A percentile compares a stretch with the other conserved stretches of the same genome.
phyloP scores from a whole-genome alignment of 2,329 filamentous ascomycete genomes.

The Trichoderma arundinaceum region DNA sequence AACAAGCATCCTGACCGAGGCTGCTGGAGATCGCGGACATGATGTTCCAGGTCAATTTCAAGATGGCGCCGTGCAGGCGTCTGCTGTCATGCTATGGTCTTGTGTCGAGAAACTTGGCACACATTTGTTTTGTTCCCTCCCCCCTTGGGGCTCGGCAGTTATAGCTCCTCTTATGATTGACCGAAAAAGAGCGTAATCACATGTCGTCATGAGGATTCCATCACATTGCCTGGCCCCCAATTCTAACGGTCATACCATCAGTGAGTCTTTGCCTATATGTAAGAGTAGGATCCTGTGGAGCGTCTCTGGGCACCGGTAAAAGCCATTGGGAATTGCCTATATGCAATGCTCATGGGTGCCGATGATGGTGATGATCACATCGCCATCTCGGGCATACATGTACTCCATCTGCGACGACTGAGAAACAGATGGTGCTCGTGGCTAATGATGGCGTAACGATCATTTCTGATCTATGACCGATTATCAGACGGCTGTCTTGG shows the following conservation, averaged over 20 bases:
- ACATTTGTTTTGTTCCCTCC: not conserved
- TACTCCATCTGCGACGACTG: no score
- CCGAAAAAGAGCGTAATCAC: not conserved
- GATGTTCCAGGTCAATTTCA: constrained; percentile 19
- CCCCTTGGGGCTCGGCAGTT: not conserved
- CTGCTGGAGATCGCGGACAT: constrained; percentile 2
- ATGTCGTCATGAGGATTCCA: constrained; percentile 5
- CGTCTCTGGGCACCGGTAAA: no score
- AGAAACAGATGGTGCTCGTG: no score
- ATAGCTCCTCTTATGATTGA: not conserved
- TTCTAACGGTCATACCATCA: not conserved
- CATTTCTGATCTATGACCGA: no score
- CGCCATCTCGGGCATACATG: not conserved
- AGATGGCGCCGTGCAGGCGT: not conserved
- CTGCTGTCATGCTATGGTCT: not conserved
- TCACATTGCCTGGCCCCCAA: not conserved
- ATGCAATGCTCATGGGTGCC: not conserved
- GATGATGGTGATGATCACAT: constrained; percentile 9
- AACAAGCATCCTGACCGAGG: not conserved
- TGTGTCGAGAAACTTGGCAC: not conserved
- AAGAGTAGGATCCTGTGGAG: no score
- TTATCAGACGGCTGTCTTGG: not conserved
- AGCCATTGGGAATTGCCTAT: not conserved
- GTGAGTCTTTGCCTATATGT: not conserved
- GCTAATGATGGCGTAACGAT: no score